Percentiles rank a stretch among this genome's conserved stretches.
Evolutionary conservation across 208 protist species (phyloP).

Genomic region (Acanthamoeba castellanii): DNA sequence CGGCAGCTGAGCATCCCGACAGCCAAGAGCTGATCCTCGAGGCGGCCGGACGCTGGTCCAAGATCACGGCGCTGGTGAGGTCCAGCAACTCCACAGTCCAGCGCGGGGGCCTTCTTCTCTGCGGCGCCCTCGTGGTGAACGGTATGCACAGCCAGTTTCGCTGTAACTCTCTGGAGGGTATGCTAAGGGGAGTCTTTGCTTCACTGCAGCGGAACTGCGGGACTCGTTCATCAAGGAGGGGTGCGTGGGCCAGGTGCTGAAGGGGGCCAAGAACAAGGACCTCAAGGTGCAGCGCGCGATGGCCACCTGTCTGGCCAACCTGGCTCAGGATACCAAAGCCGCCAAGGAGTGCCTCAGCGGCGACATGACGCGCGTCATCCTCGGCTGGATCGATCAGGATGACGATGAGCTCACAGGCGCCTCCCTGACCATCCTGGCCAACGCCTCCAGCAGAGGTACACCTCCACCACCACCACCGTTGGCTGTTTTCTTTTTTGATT

Average conservation of each 20-base stretch:
- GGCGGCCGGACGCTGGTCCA: background rate
- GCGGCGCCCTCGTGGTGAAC: background rate
- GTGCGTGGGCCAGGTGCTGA: background rate
- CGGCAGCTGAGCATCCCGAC: slow-evolving; percentile 6
- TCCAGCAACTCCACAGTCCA: background rate
- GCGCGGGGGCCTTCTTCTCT: background rate
- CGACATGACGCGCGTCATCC: background rate
- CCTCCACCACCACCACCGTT: background rate
- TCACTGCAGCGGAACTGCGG: background rate
- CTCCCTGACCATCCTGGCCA: slow-evolving; percentile 19
- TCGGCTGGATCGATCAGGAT: background rate
- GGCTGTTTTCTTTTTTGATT: background rate
- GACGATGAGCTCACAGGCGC: slow-evolving; percentile 44
- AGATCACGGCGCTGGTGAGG: background rate
- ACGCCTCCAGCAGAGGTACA: slow-evolving; percentile 11
- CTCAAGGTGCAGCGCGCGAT: slow-evolving; percentile 22
- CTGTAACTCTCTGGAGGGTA: no score
- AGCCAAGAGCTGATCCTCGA: slow-evolving; percentile 41
- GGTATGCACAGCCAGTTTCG: background rate
- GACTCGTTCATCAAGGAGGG: slow-evolving; percentile 9
- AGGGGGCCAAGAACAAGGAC: background rate
- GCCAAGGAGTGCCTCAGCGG: slow-evolving; percentile 12
- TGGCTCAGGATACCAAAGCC: slow-evolving; percentile 14
- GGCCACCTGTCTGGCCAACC: slow-evolving; percentile 53
- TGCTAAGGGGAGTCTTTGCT: no score